Evolutionary conservation across 2,329 filamentous ascomycete genomes (phyloP).

Genomic region (Beauveria brongniartii): DNA sequence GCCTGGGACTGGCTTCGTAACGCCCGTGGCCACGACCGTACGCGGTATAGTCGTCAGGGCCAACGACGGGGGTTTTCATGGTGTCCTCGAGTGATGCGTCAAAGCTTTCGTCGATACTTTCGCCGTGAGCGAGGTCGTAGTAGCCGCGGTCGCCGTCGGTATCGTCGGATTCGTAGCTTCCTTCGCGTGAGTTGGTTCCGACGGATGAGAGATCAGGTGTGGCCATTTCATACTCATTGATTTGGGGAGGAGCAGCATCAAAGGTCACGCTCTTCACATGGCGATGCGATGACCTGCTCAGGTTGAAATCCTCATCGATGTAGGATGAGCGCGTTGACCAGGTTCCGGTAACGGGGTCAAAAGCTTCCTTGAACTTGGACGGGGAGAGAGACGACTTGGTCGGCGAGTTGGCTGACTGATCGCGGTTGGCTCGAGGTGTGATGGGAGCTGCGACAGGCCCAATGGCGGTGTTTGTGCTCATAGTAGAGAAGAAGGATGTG

Average conservation of each 20-base stretch:
- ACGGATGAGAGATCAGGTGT: slow-evolving; percentile 93
- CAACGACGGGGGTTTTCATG: slow-evolving; percentile 95
- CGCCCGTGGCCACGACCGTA: slow-evolving; percentile 19
- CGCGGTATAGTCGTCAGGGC: slow-evolving; percentile 84
- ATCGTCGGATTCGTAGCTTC: slow-evolving; percentile 81
- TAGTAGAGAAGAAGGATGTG: slow-evolving; percentile 44
- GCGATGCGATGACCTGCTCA: slow-evolving; percentile 63
- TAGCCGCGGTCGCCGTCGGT: slow-evolving; percentile 62
- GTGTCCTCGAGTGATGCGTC: slow-evolving; percentile 92
- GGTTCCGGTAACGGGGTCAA: slow-evolving; percentile 59
- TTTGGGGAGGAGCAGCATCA: slow-evolving; percentile 81
- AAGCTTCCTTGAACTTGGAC: slow-evolving; percentile 55
- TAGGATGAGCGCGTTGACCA: slow-evolving; percentile 60
- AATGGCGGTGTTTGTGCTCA: slow-evolving; percentile 45
- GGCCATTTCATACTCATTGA: slow-evolving; percentile 98
- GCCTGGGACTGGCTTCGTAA: slow-evolving; percentile 64
- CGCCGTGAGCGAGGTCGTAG: slow-evolving; percentile 44
- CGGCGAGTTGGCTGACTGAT: slow-evolving; percentile 54
- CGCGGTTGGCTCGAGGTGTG: slow-evolving; percentile 49
- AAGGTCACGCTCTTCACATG: slow-evolving; percentile 97
- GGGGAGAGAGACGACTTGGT: slow-evolving; percentile 82
- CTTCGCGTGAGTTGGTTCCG: slow-evolving; percentile 81
- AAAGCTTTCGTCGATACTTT: slow-evolving; percentile 71
- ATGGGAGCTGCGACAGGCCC: slow-evolving; percentile 25
- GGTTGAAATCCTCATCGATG: slow-evolving; percentile 51